Percentiles rank a stretch among this genome's conserved stretches.
Conservation (phyloP, 495 filamentous ascomycete genomes). For the Amniculicola lignicola region DNA sequence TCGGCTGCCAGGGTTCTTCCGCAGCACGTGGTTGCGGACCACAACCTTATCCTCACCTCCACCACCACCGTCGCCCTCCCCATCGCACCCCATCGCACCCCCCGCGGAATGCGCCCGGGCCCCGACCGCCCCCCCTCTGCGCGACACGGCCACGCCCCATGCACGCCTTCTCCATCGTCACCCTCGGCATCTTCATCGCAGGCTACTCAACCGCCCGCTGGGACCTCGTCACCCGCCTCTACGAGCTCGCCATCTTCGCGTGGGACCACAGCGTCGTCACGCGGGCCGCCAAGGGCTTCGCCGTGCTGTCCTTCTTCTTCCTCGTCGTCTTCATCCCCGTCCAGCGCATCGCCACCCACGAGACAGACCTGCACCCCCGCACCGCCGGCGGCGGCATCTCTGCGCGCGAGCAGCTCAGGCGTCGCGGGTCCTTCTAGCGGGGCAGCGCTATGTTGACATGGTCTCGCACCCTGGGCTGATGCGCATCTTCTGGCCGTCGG, state of each 20-base stretch:
- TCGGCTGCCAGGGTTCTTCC: too few species aligned
- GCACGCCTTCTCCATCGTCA: constrained; percentile 93
- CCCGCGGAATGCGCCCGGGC: too few species aligned
- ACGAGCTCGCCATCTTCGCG: constrained; percentile 94
- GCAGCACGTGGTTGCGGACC: too few species aligned
- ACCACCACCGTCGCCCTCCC: too few species aligned
- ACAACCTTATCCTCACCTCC: too few species aligned
- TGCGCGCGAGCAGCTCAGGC: constrained; percentile 88
- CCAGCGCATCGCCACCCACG: constrained; percentile 65
- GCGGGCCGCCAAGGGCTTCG: constrained; percentile 70
- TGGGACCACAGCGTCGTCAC: constrained; percentile 97
- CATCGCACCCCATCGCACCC: too few species aligned
- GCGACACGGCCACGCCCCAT: constrained; percentile 53
- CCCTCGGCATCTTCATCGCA: constrained; percentile 95
- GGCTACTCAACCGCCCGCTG: constrained; percentile 98
- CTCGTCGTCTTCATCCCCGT: constrained; percentile 71
- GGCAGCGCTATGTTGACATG: constrained; percentile 77
- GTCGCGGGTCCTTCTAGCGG: constrained; percentile 86
- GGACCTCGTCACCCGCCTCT: constrained; percentile 92
- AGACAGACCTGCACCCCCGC: constrained; percentile 74
- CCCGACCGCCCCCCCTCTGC: too few species aligned
- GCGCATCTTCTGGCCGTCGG: constrained; percentile 96
- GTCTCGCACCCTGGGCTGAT: constrained; percentile 79
- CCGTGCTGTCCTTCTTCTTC: constrained; percentile 72
- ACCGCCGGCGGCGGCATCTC: constrained; percentile 79